Percentiles rank a stretch among this genome's conserved stretches.
Conservation (phyloP, 2,329 filamentous ascomycete genomes). For the Triangularia setosa region DNA sequence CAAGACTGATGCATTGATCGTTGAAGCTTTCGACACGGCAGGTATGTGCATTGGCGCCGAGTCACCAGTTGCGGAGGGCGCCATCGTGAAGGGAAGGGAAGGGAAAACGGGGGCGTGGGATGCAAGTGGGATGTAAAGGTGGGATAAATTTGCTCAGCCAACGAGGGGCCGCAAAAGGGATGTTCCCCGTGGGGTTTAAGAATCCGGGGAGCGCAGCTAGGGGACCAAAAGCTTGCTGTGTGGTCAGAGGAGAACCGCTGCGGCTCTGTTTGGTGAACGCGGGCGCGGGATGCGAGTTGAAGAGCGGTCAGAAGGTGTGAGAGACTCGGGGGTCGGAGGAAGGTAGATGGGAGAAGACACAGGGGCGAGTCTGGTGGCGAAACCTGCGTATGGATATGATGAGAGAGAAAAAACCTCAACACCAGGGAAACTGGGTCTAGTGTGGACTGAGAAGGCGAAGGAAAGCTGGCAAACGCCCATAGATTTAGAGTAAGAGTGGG, state of each 20-base stretch:
- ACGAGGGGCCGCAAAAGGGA: constrained; percentile 19
- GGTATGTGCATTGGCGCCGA: constrained; percentile 42
- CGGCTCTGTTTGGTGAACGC: constrained; percentile 16
- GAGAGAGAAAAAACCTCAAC: background rate
- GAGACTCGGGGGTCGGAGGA: background rate
- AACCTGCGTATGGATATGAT: background rate
- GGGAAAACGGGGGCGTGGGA: constrained; percentile 34
- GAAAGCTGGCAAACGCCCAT: constrained; percentile 16
- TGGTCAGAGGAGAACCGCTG: constrained; percentile 5
- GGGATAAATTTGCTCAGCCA: constrained; percentile 23
- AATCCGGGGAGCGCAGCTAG: constrained; percentile 13
- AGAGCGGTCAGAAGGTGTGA: constrained; percentile 5
- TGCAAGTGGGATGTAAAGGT: constrained; percentile 29
- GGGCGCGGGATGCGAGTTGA: constrained; percentile 16
- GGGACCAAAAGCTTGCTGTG: constrained; percentile 10
- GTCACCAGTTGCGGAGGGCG: constrained; percentile 47
- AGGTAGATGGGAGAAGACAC: background rate
- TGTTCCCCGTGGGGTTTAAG: constrained; percentile 23
- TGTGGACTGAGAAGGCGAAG: constrained; percentile 10
- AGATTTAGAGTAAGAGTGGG: constrained; percentile 11
- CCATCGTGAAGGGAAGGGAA: constrained; percentile 38
- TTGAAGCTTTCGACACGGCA: constrained; percentile 40
- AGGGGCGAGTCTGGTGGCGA: constrained; percentile 10
- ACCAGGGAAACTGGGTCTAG: constrained; percentile 3
- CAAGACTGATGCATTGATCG: constrained; percentile 52